Conservation (phyloP, 2,329 filamentous ascomycete species). For the Graphilbum sp. region DNA sequence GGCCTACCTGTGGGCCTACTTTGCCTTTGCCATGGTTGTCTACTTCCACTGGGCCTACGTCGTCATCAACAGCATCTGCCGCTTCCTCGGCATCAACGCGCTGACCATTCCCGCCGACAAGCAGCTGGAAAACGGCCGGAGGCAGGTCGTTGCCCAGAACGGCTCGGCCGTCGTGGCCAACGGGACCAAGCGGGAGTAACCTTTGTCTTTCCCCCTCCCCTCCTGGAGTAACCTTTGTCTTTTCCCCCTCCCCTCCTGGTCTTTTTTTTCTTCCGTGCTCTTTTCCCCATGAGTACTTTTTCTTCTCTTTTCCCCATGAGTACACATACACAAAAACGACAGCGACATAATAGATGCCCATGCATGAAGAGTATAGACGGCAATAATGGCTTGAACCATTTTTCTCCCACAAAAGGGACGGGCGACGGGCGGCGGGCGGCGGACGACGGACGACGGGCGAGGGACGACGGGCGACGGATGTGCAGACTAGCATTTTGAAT, state of each 20-base stretch:
- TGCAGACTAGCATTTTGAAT: no score
- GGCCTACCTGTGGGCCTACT: conserved; percentile 70
- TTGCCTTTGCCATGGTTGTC: conserved; percentile 65
- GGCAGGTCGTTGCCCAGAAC: conserved; percentile 15
- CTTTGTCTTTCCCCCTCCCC: neutral
- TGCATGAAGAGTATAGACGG: no score
- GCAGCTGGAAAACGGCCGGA: conserved; percentile 35
- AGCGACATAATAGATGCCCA: no score
- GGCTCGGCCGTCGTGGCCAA: conserved; percentile 9
- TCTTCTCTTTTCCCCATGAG: neutral
- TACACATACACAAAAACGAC: neutral
- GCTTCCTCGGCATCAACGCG: conserved; percentile 85
- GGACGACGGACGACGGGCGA: no score
- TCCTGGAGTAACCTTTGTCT: no score
- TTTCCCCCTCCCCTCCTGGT: neutral
- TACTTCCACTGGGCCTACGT: conserved; percentile 90
- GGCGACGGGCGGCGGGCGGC: no score
- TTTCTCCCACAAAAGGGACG: no score
- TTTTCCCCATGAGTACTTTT: neutral
- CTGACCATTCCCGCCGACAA: conserved; percentile 62
- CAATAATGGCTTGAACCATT: no score
- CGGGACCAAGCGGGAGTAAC: conserved; percentile 14
- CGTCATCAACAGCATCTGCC: conserved; percentile 81
- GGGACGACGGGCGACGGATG: no score
- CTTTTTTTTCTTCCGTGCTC: neutral